phyloP scores from a whole-genome alignment of 257 asterid genomes.

The Lithospermum erythrorhizon region DNA sequence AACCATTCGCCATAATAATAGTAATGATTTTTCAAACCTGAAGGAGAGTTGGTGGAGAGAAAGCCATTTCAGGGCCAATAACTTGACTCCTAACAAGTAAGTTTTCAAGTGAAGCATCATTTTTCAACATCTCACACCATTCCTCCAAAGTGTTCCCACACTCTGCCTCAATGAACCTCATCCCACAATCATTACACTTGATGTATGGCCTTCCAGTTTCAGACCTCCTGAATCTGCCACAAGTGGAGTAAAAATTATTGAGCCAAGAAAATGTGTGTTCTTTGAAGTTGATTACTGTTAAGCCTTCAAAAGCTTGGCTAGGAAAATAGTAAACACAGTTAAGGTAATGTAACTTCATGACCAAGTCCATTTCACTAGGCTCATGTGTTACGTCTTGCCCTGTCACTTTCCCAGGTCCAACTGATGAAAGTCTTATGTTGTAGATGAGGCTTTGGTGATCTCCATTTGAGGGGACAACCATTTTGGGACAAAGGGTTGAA shows the following conservation, averaged over 20 bases:
- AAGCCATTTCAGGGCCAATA: conserved; percentile 68
- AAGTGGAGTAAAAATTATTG: conserved; percentile 21
- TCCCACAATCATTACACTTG: conserved; percentile 84
- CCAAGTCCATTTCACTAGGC: conserved; percentile 59
- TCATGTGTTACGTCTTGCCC: conserved; percentile 29
- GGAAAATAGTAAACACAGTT: conserved; percentile 51
- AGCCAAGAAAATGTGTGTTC: conserved; percentile 58
- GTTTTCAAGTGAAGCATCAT: conserved; percentile 25
- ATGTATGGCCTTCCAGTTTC: conserved; percentile 66
- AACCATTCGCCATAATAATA: too few relatives aligned
- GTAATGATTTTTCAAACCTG: conserved; percentile 28
- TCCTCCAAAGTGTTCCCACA: conserved; percentile 48
- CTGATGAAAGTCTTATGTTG: conserved; percentile 51
- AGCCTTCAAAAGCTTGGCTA: conserved; percentile 40
- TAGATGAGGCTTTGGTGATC: conserved; percentile 27
- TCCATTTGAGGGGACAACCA: conserved; percentile 34
- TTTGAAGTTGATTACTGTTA: conserved; percentile 33
- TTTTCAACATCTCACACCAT: conserved; percentile 42
- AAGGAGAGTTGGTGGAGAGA: conserved; percentile 52
- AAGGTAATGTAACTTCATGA: conserved; percentile 80
- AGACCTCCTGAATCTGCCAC: conserved; percentile 51
- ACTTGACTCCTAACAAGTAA: conserved; percentile 22
- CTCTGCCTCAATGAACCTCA: conserved; percentile 51
- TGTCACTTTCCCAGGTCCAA: conserved; percentile 63
- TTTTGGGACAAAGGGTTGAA: not conserved